Evolutionary conservation across 2,329 filamentous ascomycete genomes (phyloP).

Genomic region (Corynespora cassiicola): DNA sequence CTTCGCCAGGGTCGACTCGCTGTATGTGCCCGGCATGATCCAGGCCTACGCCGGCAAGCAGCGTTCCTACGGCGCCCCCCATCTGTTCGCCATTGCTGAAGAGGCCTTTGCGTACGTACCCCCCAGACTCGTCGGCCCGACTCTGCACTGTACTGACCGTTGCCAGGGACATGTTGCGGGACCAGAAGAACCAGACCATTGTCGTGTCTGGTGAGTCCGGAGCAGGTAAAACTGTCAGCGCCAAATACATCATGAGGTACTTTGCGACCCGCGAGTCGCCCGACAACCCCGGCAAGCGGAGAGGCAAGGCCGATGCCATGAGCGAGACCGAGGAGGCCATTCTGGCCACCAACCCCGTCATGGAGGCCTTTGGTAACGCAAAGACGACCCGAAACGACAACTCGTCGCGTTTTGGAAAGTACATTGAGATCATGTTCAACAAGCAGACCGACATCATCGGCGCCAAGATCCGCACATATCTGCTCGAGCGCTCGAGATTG

Average conservation of each 20-base stretch:
- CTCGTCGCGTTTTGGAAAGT: slow-evolving; percentile 98
- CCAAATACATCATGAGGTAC: slow-evolving; percentile 99
- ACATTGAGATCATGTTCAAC: slow-evolving; percentile 99
- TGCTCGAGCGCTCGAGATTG: slow-evolving; percentile 91
- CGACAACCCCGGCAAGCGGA: slow-evolving; percentile 81
- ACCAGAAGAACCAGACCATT: slow-evolving; percentile 95
- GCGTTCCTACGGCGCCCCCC: slow-evolving; percentile 92
- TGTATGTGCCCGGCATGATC: slow-evolving; percentile 99
- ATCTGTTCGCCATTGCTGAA: slow-evolving; percentile 98
- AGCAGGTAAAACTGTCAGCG: slow-evolving; percentile 98
- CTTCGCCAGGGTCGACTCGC: slow-evolving; percentile 94
- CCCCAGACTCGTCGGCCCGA: too few relatives aligned
- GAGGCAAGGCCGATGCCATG: slow-evolving; percentile 79
- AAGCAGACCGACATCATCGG: slow-evolving; percentile 94
- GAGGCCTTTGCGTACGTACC: slow-evolving; percentile 89
- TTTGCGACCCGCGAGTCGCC: slow-evolving; percentile 97
- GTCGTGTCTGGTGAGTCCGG: slow-evolving; percentile 99
- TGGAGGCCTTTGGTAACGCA: slow-evolving; percentile 99
- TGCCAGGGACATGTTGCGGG: slow-evolving; percentile 98
- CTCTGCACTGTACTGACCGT: too few relatives aligned
- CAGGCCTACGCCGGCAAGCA: slow-evolving; percentile 98
- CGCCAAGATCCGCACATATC: slow-evolving; percentile 94
- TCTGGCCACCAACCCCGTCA: slow-evolving; percentile 96
- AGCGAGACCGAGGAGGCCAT: slow-evolving; percentile 99
- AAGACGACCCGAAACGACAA: slow-evolving; percentile 99